Conservation (phyloP, 257 asterid genomes). For the Ocimum tenuiflorum region DNA sequence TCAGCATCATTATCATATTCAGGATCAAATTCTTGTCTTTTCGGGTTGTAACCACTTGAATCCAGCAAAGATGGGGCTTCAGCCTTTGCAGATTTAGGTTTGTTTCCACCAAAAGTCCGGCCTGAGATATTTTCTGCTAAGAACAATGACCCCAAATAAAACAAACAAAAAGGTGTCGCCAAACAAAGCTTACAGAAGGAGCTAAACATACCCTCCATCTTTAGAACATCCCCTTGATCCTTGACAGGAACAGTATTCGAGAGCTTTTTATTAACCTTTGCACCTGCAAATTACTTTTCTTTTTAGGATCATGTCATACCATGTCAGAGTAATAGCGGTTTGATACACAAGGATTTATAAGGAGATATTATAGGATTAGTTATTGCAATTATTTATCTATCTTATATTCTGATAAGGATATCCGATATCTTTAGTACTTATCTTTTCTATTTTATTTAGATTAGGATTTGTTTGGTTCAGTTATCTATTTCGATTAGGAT, state of each 20-base stretch:
- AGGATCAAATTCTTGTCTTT: slow-evolving; percentile 73
- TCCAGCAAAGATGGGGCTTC: slow-evolving; percentile 60
- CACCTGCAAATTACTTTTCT: slow-evolving; percentile 33
- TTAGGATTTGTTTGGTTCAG: no score
- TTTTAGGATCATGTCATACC: slow-evolving; percentile 13
- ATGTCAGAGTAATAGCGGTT: background rate
- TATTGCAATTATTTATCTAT: no score
- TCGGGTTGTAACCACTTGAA: slow-evolving; percentile 64
- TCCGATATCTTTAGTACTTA: no score
- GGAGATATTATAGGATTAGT: no score
- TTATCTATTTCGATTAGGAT: no score
- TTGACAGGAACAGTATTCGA: slow-evolving; percentile 46
- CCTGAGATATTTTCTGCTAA: slow-evolving; percentile 40
- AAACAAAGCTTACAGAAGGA: background rate
- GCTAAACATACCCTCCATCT: slow-evolving; percentile 47
- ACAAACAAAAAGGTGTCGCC: background rate
- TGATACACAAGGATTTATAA: no score
- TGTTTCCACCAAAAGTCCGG: slow-evolving; percentile 55
- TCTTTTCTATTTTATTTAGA: no score
- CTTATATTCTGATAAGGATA: no score
- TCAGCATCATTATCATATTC: slow-evolving; percentile 93
- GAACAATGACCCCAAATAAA: background rate
- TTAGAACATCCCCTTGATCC: slow-evolving; percentile 49
- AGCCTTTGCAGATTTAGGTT: slow-evolving; percentile 42
- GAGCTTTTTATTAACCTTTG: slow-evolving; percentile 46